A percentile compares a stretch with the other conserved stretches of the same genome.
Conservation (phyloP, 139 green algal species). For the Coccomyxa sp. region DNA sequence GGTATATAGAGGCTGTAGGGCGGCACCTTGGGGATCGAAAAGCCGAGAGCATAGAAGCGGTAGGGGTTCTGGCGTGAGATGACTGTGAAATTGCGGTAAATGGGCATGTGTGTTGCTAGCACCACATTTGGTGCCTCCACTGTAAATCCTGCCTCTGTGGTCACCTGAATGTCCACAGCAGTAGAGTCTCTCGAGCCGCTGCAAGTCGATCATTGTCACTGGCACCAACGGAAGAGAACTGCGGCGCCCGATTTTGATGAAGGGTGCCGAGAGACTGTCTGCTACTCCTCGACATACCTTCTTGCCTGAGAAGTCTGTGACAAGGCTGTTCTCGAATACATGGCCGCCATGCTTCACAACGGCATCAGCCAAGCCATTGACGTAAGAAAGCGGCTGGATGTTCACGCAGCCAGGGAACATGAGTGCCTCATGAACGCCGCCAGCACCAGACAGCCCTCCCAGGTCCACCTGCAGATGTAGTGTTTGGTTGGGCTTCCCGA, state of each 20-base stretch:
- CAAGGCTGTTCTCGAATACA: conserved; percentile 51
- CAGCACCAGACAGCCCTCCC: conserved; percentile 12
- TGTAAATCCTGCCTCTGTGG: conserved; percentile 18
- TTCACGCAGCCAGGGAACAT: conserved; percentile 26
- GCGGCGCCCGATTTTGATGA: not conserved
- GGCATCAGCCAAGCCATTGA: conserved; percentile 46
- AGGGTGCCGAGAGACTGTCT: not conserved
- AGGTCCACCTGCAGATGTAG: conserved; percentile 22
- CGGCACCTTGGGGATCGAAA: conserved; percentile 30
- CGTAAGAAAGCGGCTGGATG: conserved; percentile 58
- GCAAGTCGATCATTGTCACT: too few relatives aligned
- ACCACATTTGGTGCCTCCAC: conserved; percentile 44
- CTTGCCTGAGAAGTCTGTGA: not conserved
- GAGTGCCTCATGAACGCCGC: not conserved
- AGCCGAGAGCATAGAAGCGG: conserved; percentile 48
- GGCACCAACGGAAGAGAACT: not conserved
- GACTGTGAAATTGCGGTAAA: conserved; percentile 63
- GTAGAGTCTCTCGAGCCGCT: not conserved
- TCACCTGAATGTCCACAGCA: conserved; percentile 17
- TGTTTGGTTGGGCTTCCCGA: too few relatives aligned
- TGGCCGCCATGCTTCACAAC: conserved; percentile 36
- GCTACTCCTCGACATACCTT: not conserved
- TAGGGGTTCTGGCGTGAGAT: conserved; percentile 52
- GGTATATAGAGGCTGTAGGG: not conserved
- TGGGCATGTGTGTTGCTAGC: conserved; percentile 59